A percentile compares a stretch with the other conserved stretches of the same genome.
Evolutionary conservation across 768 basidiomycete genomes (phyloP).

Genomic region (Termitomyces sp.): DNA sequence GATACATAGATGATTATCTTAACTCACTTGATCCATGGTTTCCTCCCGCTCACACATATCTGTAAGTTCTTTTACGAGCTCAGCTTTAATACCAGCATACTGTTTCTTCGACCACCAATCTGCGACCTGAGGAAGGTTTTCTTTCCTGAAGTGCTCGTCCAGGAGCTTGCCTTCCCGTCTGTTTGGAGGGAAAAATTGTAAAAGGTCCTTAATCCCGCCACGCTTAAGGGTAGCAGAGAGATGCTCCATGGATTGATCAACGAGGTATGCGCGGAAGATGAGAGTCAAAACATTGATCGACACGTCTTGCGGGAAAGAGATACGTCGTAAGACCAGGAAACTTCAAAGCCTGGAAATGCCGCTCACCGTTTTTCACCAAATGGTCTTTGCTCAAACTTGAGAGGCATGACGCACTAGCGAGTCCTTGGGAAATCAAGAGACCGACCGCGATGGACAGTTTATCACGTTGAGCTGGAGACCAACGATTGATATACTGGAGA

Average conservation of each 20-base stretch:
- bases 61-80: conserved; percentile 61
- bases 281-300: conserved; percentile 70
- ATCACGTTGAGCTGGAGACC: conserved; percentile 69
- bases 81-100: conserved; percentile 75
- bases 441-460: conserved; percentile 82
- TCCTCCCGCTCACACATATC: conserved; percentile 70
- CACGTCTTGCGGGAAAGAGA: conserved; percentile 45
- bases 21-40: conserved; percentile 56
- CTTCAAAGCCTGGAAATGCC: neutral
- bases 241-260: conserved; percentile 85
- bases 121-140: conserved; percentile 69
- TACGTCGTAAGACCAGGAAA: neutral
- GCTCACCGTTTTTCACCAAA: conserved; percentile 85
- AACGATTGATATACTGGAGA: conserved; percentile 86
- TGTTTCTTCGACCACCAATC: conserved; percentile 96
- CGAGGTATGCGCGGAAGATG: conserved; percentile 78
- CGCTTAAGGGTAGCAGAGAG: conserved; percentile 77
- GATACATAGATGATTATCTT: neutral
- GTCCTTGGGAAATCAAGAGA: conserved; percentile 78
- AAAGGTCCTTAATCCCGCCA: conserved; percentile 80
- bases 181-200: conserved; percentile 82
- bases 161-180: conserved; percentile 69
- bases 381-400: conserved; percentile 88
- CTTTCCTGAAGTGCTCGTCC: conserved; percentile 84
- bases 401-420: conserved; percentile 72